A percentile compares a stretch with the other conserved stretches of the same genome.
Evolutionary conservation across 1,284 basidiomycete genomes (phyloP).

Genomic region (Trichosporon ovoides): DNA sequence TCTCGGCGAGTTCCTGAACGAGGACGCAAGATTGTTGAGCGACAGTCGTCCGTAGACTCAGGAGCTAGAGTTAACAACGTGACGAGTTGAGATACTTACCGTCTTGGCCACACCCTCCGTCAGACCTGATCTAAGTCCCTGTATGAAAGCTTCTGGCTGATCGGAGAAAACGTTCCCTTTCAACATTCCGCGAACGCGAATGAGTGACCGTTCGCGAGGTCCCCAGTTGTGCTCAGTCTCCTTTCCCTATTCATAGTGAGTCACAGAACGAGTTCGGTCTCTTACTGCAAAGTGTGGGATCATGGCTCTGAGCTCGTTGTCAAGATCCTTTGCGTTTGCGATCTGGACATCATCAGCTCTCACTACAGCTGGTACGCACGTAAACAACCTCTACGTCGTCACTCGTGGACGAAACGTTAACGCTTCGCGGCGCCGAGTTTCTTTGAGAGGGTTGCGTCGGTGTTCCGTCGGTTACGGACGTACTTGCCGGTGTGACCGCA

Average conservation of each 20-base stretch:
- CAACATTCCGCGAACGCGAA: slow-evolving; percentile 86
- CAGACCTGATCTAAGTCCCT: slow-evolving; percentile 67
- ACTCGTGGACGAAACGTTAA: not conserved
- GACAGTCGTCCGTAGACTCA: slow-evolving; percentile 87
- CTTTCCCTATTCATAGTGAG: slow-evolving; percentile 62
- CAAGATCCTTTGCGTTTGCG: slow-evolving; percentile 75
- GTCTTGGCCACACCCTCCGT: slow-evolving; percentile 80
- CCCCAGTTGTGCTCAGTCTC: slow-evolving; percentile 98
- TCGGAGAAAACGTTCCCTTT: slow-evolving; percentile 71
- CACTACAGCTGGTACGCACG: slow-evolving; percentile 52
- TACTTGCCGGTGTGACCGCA: not conserved
- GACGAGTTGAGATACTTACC: slow-evolving; percentile 52
- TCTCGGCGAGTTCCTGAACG: slow-evolving; percentile 67
- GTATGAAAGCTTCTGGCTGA: slow-evolving; percentile 68
- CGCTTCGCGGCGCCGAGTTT: slow-evolving; percentile 52
- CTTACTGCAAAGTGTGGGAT: slow-evolving; percentile 70
- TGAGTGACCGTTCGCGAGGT: slow-evolving; percentile 69
- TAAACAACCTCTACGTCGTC: slow-evolving; percentile 63
- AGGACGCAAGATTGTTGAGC: slow-evolving; percentile 72
- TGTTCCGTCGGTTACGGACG: not conserved
- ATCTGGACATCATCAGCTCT: slow-evolving; percentile 54
- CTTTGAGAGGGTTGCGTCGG: slow-evolving; percentile 43
- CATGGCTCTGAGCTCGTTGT: slow-evolving; percentile 76
- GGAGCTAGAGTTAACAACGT: slow-evolving; percentile 55
- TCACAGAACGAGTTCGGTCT: not conserved